Evolutionary conservation across 1,139 yeast genomes (phyloP).

Genomic region (Pichia sp.): DNA sequence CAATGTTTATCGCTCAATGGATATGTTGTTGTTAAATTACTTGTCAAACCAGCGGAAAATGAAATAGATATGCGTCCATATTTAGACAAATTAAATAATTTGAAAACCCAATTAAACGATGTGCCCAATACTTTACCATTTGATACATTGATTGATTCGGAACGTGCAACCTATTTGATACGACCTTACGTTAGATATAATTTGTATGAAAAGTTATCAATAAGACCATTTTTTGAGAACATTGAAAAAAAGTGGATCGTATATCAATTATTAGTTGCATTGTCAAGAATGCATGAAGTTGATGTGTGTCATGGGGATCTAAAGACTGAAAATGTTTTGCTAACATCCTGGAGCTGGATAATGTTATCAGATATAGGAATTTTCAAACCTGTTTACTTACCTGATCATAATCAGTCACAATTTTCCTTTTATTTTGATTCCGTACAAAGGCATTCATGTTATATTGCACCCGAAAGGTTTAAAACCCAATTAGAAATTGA

Average conservation of each 20-base stretch:
- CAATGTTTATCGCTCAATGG: constrained; percentile 69
- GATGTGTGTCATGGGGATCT: constrained; percentile 82
- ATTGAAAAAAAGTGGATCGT: constrained; percentile 81
- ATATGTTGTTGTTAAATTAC: constrained; percentile 67
- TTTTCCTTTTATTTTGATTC: constrained; percentile 90
- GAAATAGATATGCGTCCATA: constrained; percentile 29
- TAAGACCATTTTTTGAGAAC: constrained; percentile 79
- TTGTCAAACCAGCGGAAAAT: constrained; percentile 60
- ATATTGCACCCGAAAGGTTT: constrained; percentile 92
- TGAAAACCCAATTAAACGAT: constrained; percentile 39
- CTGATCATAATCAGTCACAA: constrained; percentile 94
- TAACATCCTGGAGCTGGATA: constrained; percentile 88
- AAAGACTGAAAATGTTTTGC: constrained; percentile 80
- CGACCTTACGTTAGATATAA: constrained; percentile 76
- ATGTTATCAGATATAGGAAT: constrained; percentile 77
- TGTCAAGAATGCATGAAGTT: constrained; percentile 58
- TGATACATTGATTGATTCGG: constrained; percentile 73
- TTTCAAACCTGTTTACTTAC: constrained; percentile 77
- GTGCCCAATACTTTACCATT: constrained; percentile 68
- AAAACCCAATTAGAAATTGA: constrained; percentile 31
- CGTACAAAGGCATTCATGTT: constrained; percentile 79
- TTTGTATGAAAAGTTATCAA: constrained; percentile 77
- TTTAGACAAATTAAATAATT: constrained; percentile 33
- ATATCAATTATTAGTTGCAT: constrained; percentile 63
- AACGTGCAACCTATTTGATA: constrained; percentile 83